Conservation (phyloP, 2,329 filamentous ascomycete genomes). For the Stagonosporopsis chrysanthemi region DNA sequence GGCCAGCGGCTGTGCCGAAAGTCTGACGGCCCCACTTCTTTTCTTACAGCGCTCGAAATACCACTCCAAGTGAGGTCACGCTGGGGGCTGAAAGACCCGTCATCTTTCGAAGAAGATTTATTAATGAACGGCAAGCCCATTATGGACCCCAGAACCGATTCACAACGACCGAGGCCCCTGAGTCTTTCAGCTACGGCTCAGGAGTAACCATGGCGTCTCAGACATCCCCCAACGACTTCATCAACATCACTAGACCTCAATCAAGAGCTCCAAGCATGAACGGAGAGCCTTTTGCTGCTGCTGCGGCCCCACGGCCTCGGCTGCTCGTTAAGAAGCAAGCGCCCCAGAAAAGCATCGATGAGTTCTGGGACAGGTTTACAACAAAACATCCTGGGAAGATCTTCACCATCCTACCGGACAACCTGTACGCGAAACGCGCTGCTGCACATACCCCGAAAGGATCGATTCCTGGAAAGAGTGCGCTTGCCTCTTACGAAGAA, state of each 20-base stretch:
- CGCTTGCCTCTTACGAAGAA: slow-evolving; percentile 74
- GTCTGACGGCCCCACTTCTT: slow-evolving; percentile 46
- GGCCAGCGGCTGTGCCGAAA: slow-evolving; percentile 42
- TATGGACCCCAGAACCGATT: slow-evolving; percentile 37
- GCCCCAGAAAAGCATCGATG: slow-evolving; percentile 72
- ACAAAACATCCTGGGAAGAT: slow-evolving; percentile 76
- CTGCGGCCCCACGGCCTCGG: slow-evolving; percentile 27
- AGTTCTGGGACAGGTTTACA: slow-evolving; percentile 75
- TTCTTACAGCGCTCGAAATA: slow-evolving; percentile 46
- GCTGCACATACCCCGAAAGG: slow-evolving; percentile 63
- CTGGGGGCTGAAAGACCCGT: slow-evolving; percentile 42
- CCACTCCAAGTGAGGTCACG: slow-evolving; percentile 34
- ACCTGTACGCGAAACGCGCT: slow-evolving; percentile 68
- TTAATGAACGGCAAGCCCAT: slow-evolving; percentile 33
- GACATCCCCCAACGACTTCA: slow-evolving; percentile 46
- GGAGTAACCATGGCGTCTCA: slow-evolving; percentile 47
- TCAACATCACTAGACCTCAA: slow-evolving; percentile 47
- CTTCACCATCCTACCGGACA: slow-evolving; percentile 73
- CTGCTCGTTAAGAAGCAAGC: slow-evolving; percentile 57
- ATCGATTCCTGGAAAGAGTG: slow-evolving; percentile 66
- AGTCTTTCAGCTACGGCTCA: slow-evolving; percentile 22
- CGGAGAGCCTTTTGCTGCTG: slow-evolving; percentile 33
- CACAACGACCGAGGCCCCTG: slow-evolving; percentile 26
- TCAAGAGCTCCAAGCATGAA: slow-evolving; percentile 48
- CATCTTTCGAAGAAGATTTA: slow-evolving; percentile 30